Evolutionary conservation across 2,329 filamentous ascomycete genomes (phyloP).

Genomic region (Gnomoniopsis sp.): DNA sequence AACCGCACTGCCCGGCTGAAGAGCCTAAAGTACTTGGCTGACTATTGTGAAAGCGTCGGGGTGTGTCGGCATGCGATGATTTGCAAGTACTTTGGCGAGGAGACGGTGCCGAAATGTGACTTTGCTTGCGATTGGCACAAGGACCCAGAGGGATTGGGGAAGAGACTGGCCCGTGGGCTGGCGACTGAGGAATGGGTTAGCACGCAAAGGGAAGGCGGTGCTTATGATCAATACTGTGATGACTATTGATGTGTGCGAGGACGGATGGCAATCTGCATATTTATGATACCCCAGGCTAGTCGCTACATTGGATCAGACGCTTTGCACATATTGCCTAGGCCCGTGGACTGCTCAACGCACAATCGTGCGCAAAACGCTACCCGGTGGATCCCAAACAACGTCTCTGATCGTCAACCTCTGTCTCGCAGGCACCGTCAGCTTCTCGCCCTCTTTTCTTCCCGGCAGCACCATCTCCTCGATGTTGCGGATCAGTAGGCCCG

Average conservation of each 20-base stretch:
- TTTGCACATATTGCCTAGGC: too few species aligned
- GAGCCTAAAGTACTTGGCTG: conserved; percentile 66
- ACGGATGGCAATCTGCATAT: neutral
- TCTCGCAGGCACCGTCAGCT: conserved; percentile 22
- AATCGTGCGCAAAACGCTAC: neutral
- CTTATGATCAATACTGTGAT: conserved; percentile 54
- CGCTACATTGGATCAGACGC: too few species aligned
- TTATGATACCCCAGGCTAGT: conserved; percentile 16
- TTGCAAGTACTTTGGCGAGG: conserved; percentile 74
- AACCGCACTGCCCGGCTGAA: conserved; percentile 51
- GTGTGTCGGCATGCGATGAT: conserved; percentile 75
- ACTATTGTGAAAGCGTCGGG: conserved; percentile 76
- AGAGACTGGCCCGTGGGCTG: conserved; percentile 52
- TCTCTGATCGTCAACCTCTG: conserved; percentile 30
- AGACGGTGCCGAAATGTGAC: conserved; percentile 56
- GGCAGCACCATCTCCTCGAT: conserved; percentile 21
- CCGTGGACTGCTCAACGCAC: too few species aligned
- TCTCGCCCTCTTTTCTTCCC: neutral
- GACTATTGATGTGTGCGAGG: conserved; percentile 28
- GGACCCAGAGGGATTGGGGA: conserved; percentile 55
- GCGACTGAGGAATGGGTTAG: conserved; percentile 61
- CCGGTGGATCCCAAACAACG: conserved; percentile 36
- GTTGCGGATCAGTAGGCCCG: conserved; percentile 29
- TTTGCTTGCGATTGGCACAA: conserved; percentile 80
- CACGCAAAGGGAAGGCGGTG: conserved; percentile 57